Conservation (phyloP, 2,329 filamentous ascomycete genomes). For the Botrytis pseudocinerea region DNA sequence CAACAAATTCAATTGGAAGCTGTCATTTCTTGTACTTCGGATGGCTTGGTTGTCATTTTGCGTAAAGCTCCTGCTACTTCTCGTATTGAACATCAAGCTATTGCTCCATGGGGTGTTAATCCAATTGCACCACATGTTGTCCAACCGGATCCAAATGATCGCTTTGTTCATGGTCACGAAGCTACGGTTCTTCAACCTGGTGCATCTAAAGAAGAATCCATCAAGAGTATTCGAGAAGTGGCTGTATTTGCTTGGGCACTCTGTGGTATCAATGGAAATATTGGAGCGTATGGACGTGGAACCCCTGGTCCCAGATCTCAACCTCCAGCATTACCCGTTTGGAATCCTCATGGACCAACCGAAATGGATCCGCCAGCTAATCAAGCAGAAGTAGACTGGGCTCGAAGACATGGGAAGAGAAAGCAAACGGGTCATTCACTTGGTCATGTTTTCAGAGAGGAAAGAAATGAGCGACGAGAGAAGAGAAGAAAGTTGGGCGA, state of each 20-base stretch:
- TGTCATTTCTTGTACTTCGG: slow-evolving; percentile 88
- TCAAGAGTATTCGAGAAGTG: slow-evolving; percentile 77
- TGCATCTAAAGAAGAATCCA: slow-evolving; percentile 59
- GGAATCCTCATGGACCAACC: slow-evolving; percentile 49
- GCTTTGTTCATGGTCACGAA: slow-evolving; percentile 46
- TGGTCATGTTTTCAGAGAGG: slow-evolving; percentile 17
- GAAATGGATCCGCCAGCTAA: slow-evolving; percentile 43
- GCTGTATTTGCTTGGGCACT: slow-evolving; percentile 87
- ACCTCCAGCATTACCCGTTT: slow-evolving; percentile 60
- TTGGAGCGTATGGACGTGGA: slow-evolving; percentile 65
- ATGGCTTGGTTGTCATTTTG: slow-evolving; percentile 80
- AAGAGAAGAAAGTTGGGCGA: slow-evolving; percentile 4
- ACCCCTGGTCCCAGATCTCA: slow-evolving; percentile 62
- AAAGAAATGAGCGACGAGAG: slow-evolving; percentile 26
- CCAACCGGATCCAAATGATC: slow-evolving; percentile 45
- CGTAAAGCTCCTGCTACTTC: slow-evolving; percentile 70
- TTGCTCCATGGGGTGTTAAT: slow-evolving; percentile 76
- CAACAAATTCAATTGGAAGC: slow-evolving; percentile 73
- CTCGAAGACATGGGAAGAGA: slow-evolving; percentile 1
- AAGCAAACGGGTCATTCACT: slow-evolving; percentile 20
- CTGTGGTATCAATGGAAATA: slow-evolving; percentile 74
- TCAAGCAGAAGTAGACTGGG: slow-evolving; percentile 37
- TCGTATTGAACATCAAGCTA: slow-evolving; percentile 52
- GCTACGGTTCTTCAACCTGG: slow-evolving; percentile 48
- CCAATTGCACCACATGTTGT: slow-evolving; percentile 53